Conservation (phyloP, 148 eudicot species). For the Cornus florida region DNA sequence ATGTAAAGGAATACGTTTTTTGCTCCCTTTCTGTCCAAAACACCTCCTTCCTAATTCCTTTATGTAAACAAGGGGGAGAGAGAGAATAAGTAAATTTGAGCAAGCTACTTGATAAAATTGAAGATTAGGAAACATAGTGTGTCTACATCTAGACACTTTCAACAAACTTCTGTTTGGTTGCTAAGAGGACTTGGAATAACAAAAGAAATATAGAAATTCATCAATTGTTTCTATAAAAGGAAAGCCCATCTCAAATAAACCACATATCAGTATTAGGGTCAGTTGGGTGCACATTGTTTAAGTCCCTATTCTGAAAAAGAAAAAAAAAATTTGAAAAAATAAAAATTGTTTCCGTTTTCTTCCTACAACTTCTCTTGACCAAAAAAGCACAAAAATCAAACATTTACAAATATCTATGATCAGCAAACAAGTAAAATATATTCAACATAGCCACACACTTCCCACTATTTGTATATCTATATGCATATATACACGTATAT, state of each 20-base stretch:
- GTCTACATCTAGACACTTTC: not conserved
- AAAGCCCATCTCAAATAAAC: not conserved
- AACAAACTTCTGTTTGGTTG: not conserved
- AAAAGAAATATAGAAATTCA: not conserved
- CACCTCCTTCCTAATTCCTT: not conserved
- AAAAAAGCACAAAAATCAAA: not conserved
- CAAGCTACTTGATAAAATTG: not conserved
- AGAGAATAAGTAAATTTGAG: not conserved
- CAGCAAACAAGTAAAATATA: not conserved
- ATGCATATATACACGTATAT: not conserved
- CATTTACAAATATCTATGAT: not conserved
- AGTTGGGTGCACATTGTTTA: not conserved
- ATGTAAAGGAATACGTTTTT: slow-evolving; percentile 21
- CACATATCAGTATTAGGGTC: not conserved
- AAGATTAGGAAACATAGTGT: not conserved
- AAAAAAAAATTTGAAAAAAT: no score
- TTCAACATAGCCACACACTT: not conserved
- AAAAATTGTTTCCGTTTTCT: not conserved
- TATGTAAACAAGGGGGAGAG: no score
- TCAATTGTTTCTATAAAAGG: not conserved
- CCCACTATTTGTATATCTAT: not conserved
- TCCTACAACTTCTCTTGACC: not conserved
- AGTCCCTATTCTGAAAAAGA: not conserved
- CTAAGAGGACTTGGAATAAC: no score
- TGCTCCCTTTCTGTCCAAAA: not conserved